Evolutionary conservation across 345 rosid species (phyloP), one percentile per base, ranked within the genome.

Genomic region (Firmiana major): DNA sequence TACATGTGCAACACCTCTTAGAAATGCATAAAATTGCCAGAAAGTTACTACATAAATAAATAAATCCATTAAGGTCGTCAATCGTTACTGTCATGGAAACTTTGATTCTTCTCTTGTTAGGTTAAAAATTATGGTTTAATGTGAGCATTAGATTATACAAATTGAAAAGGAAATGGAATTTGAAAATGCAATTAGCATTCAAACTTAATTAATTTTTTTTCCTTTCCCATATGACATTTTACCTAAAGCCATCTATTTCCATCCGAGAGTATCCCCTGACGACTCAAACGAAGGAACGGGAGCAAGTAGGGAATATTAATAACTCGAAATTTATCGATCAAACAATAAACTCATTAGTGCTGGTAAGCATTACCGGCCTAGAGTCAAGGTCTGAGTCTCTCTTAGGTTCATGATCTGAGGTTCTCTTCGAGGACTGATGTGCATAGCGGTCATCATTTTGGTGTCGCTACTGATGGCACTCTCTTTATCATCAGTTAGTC

Each of bases 11-110:
- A 40, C 40, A 26, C 57, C 57, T 46, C 54, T 15, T 68, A 68
- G 36, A 68, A 68, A 45, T 22, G 7, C 73, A 45, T 43, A 13
- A 15, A 46, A 22, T 24, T 26, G 48, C 55, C 73, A 24, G 15
- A 36, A 21, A 71, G 16, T 28, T 49, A 17, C 66, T 15, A 42
- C 54, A 9, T 10, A 42, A 22, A 59, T 24, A 28, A 7, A 31
- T 1, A 36, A 72, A 36, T 54, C 16, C 48, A 49, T 58, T 84
- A 95, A 58, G 91, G 42, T 63, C 86, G 81, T 54, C 70, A 95
- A 81, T 93, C 92, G 0, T 94, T 92, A 15, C 97, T 93, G 85
- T 93, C 99, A 4, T 98, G 97, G 80, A 96, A 96, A 13, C 99
- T 91, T 15, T 98, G 99, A 82, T 96, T 93, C 89, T 96, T 92